phyloP scores from a whole-genome alignment of 345 rosid genomes.

The Brassica carinata region DNA sequence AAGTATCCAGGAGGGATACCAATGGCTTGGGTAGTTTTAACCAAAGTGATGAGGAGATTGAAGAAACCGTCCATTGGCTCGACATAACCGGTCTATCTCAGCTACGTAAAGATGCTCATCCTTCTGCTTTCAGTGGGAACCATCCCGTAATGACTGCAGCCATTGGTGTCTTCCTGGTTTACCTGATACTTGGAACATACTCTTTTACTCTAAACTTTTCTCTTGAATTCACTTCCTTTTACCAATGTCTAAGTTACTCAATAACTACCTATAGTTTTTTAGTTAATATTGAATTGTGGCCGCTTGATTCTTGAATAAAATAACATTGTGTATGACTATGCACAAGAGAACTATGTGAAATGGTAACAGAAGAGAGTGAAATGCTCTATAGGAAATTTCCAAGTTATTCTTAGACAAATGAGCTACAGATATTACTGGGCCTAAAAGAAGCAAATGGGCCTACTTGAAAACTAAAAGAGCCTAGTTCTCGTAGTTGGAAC shows the following conservation, averaged over 20 bases:
- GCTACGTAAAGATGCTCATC: slow-evolving; percentile 79
- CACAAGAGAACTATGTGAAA: neutral
- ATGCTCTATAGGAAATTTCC: neutral
- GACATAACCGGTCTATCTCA: slow-evolving; percentile 72
- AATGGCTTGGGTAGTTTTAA: slow-evolving; percentile 59
- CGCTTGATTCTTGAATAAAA: slow-evolving; percentile 22
- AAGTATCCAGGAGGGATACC: slow-evolving; percentile 82
- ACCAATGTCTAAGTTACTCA: slow-evolving; percentile 21
- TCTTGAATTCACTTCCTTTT: slow-evolving; percentile 34
- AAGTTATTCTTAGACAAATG: neutral
- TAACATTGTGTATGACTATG: neutral
- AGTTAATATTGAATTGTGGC: slow-evolving; percentile 10
- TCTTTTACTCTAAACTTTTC: slow-evolving; percentile 60
- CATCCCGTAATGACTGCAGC: slow-evolving; percentile 63
- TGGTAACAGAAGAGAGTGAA: neutral
- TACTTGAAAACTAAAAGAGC: neutral
- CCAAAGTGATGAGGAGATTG: slow-evolving; percentile 70
- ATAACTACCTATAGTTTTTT: neutral
- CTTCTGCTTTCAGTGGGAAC: slow-evolving; percentile 53
- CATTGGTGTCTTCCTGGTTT: slow-evolving; percentile 98
- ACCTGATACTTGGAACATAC: slow-evolving; percentile 90
- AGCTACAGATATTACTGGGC: neutral
- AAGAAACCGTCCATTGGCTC: slow-evolving; percentile 66
- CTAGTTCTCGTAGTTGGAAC: neutral
- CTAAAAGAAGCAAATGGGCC: neutral